These are phyloP conservation scores for Camellia granthamiana DNA, from an alignment of 148 eudicot species.

Conservation along the genomic window DNA sequence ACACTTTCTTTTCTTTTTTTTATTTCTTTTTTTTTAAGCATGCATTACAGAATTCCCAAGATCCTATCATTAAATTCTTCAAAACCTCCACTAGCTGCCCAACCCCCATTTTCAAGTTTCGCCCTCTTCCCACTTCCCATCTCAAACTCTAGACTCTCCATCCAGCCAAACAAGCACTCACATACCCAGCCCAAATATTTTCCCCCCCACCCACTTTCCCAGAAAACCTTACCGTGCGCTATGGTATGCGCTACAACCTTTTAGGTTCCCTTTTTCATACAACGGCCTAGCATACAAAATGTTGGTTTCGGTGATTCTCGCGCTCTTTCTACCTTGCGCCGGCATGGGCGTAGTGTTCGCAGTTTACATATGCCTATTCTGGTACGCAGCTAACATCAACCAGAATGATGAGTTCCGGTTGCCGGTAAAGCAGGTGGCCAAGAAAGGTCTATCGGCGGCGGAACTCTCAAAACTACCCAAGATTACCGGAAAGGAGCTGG, in stretches of 20 bases:
- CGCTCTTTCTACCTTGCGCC: constrained; percentile 75
- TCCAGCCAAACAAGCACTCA: constrained; percentile 18
- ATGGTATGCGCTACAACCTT: not conserved
- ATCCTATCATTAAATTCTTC: no score
- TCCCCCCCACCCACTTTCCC: not conserved
- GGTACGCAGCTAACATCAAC: constrained; percentile 38
- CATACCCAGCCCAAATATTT: not conserved
- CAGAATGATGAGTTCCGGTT: constrained; percentile 5
- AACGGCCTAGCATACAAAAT: constrained; percentile 15
- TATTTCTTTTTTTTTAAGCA: no score
- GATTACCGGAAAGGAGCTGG: constrained; percentile 61
- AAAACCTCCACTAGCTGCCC: no score
- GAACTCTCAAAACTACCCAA: constrained; percentile 73
- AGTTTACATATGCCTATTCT: constrained; percentile 67
- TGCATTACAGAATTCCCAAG: no score
- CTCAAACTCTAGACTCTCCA: constrained; percentile 8
- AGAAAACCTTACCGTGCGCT: constrained; percentile 2
- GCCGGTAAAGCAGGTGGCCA: constrained; percentile 35
- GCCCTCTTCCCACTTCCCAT: not conserved
- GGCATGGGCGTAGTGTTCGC: constrained; percentile 71
- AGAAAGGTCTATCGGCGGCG: constrained; percentile 54
- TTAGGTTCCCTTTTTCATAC: not conserved
- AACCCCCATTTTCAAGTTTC: not conserved
- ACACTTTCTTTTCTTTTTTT: no score
- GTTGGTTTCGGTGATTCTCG: constrained; percentile 61